Percentiles rank a stretch among this genome's conserved stretches.
These are phyloP conservation scores for Wickerhamomyces tratensis DNA, from an alignment of 805 yeast species.

Conservation along the genomic window DNA sequence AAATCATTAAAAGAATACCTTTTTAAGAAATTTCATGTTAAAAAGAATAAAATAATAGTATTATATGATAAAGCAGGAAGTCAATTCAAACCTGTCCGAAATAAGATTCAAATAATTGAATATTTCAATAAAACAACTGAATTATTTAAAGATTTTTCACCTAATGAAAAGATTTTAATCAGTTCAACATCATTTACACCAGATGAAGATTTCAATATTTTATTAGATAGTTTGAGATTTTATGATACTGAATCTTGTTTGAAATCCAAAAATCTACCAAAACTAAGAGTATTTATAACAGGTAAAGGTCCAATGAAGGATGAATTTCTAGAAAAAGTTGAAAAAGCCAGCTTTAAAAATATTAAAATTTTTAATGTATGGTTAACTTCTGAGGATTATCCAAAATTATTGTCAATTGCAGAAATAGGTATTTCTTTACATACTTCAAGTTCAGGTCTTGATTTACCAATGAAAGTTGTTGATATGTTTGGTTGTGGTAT, in stretches of 20 bases:
- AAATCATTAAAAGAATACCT: constrained; percentile 58
- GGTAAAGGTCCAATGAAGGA: constrained; percentile 87
- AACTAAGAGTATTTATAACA: constrained; percentile 69
- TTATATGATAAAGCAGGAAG: constrained; percentile 81
- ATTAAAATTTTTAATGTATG: constrained; percentile 60
- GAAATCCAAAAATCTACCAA: constrained; percentile 24
- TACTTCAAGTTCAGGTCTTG: constrained; percentile 85
- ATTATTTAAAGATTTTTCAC: constrained; percentile 25
- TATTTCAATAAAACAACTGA: constrained; percentile 6
- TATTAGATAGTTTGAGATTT: constrained; percentile 56
- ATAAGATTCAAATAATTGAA: constrained; percentile 22
- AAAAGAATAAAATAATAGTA: constrained; percentile 40
- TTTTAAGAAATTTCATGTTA: constrained; percentile 42
- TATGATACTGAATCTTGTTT: constrained; percentile 25
- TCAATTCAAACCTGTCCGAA: constrained; percentile 46
- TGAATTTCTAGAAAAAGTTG: constrained; percentile 38
- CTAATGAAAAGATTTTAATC: constrained; percentile 53
- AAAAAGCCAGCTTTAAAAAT: constrained; percentile 31
- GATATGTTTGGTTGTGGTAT: constrained; percentile 95
- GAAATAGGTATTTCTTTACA: constrained; percentile 89
- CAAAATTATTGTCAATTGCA: constrained; percentile 60
- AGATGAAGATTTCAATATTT: constrained; percentile 76
- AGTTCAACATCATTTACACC: constrained; percentile 93
- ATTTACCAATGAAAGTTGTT: constrained; percentile 93
- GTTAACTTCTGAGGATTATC: constrained; percentile 75